These are phyloP conservation scores for Graphilbum sp. DNA, from an alignment of 2,329 filamentous ascomycete species.

Conservation along the genomic window DNA sequence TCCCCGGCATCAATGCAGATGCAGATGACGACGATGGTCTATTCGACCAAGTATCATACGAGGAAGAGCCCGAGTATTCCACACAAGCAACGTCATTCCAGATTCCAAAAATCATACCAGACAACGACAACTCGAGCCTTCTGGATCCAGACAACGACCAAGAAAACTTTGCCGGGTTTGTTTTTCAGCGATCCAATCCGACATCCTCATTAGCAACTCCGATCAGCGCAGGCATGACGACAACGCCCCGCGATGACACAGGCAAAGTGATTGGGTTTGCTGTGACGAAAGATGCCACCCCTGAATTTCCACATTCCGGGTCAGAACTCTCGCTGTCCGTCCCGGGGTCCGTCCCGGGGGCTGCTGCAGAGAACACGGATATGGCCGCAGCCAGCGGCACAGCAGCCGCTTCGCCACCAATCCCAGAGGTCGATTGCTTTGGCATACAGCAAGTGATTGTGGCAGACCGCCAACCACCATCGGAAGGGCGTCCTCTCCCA, in stretches of 20 bases:
- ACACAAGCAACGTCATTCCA: too few relatives aligned
- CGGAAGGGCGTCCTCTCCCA: too few relatives aligned
- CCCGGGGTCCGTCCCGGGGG: too few relatives aligned
- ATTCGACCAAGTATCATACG: slow-evolving; percentile 24
- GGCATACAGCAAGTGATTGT: not conserved
- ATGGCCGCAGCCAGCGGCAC: too few relatives aligned
- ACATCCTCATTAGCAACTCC: slow-evolving; percentile 35
- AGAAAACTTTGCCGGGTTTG: slow-evolving; percentile 44
- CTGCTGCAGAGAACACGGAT: too few relatives aligned
- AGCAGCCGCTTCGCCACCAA: not conserved
- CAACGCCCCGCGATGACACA: slow-evolving; percentile 37
- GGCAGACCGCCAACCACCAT: too few relatives aligned
- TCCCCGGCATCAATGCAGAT: slow-evolving; percentile 36
- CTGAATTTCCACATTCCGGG: slow-evolving; percentile 11
- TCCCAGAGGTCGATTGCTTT: slow-evolving; percentile 1
- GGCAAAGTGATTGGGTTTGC: slow-evolving; percentile 42
- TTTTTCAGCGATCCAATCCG: slow-evolving; percentile 38
- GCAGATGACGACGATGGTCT: slow-evolving; percentile 25
- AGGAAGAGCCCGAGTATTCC: too few relatives aligned
- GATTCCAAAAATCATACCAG: too few relatives aligned
- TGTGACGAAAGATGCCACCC: slow-evolving; percentile 28
- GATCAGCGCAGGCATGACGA: slow-evolving; percentile 25
- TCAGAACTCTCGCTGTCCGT: too few relatives aligned
- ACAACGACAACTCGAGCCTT: not conserved
- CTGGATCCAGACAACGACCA: slow-evolving; percentile 37